phyloP scores from a whole-genome alignment of 1,139 yeast genomes.

The Zhuliangozyma blackwelliae region DNA sequence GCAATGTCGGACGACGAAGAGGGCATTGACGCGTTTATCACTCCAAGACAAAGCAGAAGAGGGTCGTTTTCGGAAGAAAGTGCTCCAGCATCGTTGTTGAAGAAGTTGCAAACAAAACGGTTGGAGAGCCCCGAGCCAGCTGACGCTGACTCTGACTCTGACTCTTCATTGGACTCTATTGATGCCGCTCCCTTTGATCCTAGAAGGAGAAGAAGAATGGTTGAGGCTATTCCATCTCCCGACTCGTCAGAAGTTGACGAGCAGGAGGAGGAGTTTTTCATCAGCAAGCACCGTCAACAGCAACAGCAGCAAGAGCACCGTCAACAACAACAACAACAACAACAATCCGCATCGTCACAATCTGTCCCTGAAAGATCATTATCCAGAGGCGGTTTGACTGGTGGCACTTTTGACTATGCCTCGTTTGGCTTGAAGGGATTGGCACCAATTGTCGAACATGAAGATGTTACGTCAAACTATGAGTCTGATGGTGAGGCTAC shows the following conservation, averaged over 20 bases:
- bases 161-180: constrained; percentile 6
- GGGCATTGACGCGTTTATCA: constrained; percentile 6
- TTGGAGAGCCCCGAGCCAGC: constrained; percentile 1
- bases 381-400: constrained; percentile 10
- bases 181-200: constrained; percentile 9
- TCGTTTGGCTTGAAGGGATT: constrained; percentile 35
- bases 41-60: constrained; percentile 8
- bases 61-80: constrained; percentile 8
- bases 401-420: constrained; percentile 21
- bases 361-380: constrained; percentile 11
- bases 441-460: constrained; percentile 39
- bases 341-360: not conserved
- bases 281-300: constrained; percentile 1
- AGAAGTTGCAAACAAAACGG: constrained; percentile 5
- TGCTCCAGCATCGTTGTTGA: constrained; percentile 8
- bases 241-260: constrained; percentile 11
- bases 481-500: constrained; percentile 29
- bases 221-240: constrained; percentile 7
- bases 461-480: constrained; percentile 32
- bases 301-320: not conserved
- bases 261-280: constrained; percentile 9
- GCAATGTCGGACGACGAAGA: constrained; percentile 2
- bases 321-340: not conserved
- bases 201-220: constrained; percentile 6
- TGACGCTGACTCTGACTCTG: constrained; percentile 1